Evolutionary conservation across 352 stramenopile genomes (phyloP), one percentile per base, ranked within the genome.

Genomic region (Phytophthora idaei): DNA sequence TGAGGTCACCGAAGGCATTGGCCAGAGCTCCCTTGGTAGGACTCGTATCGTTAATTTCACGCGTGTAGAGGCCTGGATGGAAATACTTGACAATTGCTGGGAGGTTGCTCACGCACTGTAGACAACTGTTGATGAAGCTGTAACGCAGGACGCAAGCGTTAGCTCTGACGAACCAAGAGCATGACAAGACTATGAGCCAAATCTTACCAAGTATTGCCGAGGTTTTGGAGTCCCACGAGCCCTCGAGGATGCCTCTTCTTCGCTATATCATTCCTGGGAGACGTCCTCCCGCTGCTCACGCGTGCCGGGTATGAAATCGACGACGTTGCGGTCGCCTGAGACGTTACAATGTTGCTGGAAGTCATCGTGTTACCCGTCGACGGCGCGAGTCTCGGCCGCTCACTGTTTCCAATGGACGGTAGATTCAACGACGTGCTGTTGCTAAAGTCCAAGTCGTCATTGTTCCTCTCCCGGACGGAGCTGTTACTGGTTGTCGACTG

Each of bases 91-190:
- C 75, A 25, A 90, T 28, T 31, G 71, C 57, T 6, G 80, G 82
- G 29, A 91, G 44, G 46, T 87, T 89, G 76, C 73, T 92, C 55
- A 95, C 75, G 48, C 89, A 96, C 72, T 96, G 89, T 5, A 96
- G 69, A 61, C 81, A 93, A 57, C 81, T 93, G 61, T 96, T 96
- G 85, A 96, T 93, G 47, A 93, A 96, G 70, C 89, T 91, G 57
- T 12, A 52, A 5, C 7, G 12, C 17, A 31, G n/a, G 29, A 8
- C 31, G 29, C 28, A 34, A 61, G 36, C 7, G 41, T 67, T 57
- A 58, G 41, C 12, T 12, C 12, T 21, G 29, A 31, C 32, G 12
- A 42, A 1, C 32, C 32, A 37, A 37, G 8, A 12, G 32, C 36
- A 31, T 7, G 29, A 45, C 10, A n/a, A 25, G 28, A 36, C 4